Evolutionary conservation across 192 early-diverging fungal genomes (phyloP), one percentile per base, ranked within the genome.

Genomic region (Coemansia sp.): DNA sequence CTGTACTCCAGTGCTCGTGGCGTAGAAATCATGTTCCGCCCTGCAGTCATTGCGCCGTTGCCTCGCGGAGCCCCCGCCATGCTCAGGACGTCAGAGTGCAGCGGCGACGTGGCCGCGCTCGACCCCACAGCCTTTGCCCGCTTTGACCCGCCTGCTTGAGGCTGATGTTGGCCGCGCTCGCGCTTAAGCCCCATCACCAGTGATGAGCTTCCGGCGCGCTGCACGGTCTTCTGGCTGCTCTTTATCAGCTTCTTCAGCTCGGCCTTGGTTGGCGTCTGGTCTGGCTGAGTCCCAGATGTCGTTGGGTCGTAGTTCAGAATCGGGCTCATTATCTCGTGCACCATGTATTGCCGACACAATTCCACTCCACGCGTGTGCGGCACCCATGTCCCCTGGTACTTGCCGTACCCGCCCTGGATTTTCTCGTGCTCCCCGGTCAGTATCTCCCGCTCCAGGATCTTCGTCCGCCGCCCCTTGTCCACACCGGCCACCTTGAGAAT

Each of bases 331-430:
- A 88, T 41, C 5, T 82, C 56, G 46, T 89, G 83, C 10, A 97
- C 93, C n/a, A 79, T 75, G 67, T 92, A 98, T 48, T 90, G 86
- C 58, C 82, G 56, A 18, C 94, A 94, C 0, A 99, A 71, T 41
- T 86, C 77, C 6, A 91, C 83, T n/a, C 90, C 94, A 10, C 91
- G 83, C 34, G 84, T 82, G 68, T 89, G 92, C 3, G 97, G 97
- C 7, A 99, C 87, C 87, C 88, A 90, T 7, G 86, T 93, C 67
- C 97, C 96, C 82, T 95, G 97, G 72, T 97, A 98, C 82, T 95
- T 96, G 57, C 95, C 95, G 71, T 98, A 98, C 11, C 97, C 97
- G 12, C 97, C 97, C 69, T 98, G 95, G 14, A 99, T 90, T 68
- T 97, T 97, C 56, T 99, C 95, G 65, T 94, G 94, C 41, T 84